phyloP scores from a whole-genome alignment of 192 early-diverging fungal species.

The Radiomyces spectabilis region DNA sequence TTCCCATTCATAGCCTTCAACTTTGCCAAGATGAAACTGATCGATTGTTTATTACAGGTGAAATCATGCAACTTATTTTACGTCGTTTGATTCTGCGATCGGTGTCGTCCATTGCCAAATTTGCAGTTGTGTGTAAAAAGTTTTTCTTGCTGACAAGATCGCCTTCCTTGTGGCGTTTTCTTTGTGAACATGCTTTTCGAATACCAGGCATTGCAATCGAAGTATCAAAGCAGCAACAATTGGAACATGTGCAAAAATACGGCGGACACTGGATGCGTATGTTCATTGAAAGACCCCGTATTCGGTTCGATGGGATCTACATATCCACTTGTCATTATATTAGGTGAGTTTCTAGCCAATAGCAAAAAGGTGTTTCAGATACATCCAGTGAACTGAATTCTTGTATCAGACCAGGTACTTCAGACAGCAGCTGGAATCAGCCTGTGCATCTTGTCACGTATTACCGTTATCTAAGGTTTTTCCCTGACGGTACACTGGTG shows the following conservation, averaged over 20 bases:
- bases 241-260: slow-evolving; percentile 15
- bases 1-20: background rate
- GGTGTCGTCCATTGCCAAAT: slow-evolving; percentile 15
- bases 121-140: slow-evolving; percentile 29
- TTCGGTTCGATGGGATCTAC: slow-evolving; percentile 36
- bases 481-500: slow-evolving; percentile 27
- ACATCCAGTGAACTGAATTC: background rate
- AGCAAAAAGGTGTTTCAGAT: no score
- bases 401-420: slow-evolving; percentile 15
- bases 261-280: slow-evolving; percentile 27
- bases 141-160: slow-evolving; percentile 27
- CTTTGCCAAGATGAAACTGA: background rate
- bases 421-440: slow-evolving; percentile 29
- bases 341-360: slow-evolving; percentile 3
- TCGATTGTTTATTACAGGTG: slow-evolving; percentile 1
- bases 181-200: slow-evolving; percentile 17
- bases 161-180: slow-evolving; percentile 24
- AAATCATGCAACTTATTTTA: slow-evolving; percentile 22
- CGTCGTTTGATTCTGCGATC: slow-evolving; percentile 10
- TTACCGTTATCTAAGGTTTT: slow-evolving; percentile 35
- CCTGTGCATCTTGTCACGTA: slow-evolving; percentile 37
- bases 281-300: slow-evolving; percentile 35
- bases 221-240: slow-evolving; percentile 5
- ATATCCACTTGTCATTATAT: slow-evolving; percentile 35
- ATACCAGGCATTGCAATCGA: slow-evolving; percentile 4